A percentile compares a stretch with the other conserved stretches of the same genome.
Conservation (phyloP, 202 grass and related monocot genomes). For the Dendrocalamus latiflorus region DNA sequence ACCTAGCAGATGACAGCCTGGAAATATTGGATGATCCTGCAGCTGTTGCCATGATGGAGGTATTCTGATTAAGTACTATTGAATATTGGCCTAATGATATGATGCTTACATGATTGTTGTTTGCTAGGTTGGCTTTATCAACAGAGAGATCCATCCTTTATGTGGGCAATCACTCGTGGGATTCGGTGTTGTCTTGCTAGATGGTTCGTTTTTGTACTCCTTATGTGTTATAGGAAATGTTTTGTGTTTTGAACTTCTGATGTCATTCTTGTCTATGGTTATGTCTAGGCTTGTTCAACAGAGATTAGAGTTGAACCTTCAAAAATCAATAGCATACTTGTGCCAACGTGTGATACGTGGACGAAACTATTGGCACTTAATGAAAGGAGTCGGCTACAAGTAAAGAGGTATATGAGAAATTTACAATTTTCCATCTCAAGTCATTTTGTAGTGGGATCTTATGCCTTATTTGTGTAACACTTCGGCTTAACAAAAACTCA, state of each 20-base stretch:
- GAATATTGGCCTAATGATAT: conserved; percentile 21
- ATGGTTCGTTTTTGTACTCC: conserved; percentile 57
- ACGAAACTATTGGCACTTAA: conserved; percentile 85
- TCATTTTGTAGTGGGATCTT: neutral
- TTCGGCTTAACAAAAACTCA: too few species aligned
- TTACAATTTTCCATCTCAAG: neutral
- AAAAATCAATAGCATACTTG: conserved; percentile 50
- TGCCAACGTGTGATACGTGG: conserved; percentile 81
- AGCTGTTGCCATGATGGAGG: conserved; percentile 70
- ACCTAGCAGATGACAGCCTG: conserved; percentile 73
- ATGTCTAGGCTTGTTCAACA: conserved; percentile 78
- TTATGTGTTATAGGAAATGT: neutral
- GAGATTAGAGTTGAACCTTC: conserved; percentile 65
- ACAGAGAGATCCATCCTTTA: conserved; percentile 88
- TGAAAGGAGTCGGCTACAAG: conserved; percentile 93
- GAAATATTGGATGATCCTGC: conserved; percentile 98
- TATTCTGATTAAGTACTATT: conserved; percentile 24
- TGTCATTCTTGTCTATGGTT: neutral
- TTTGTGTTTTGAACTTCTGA: neutral
- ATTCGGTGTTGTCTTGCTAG: conserved; percentile 81
- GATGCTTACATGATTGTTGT: neutral
- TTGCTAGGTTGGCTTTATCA: conserved; percentile 86
- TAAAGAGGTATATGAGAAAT: conserved; percentile 40
- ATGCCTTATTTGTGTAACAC: conserved; percentile 15
- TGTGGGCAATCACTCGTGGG: conserved; percentile 74